Evolutionary conservation across 2,329 filamentous ascomycete species (phyloP).

Genomic region (Colletotrichum acutatum): DNA sequence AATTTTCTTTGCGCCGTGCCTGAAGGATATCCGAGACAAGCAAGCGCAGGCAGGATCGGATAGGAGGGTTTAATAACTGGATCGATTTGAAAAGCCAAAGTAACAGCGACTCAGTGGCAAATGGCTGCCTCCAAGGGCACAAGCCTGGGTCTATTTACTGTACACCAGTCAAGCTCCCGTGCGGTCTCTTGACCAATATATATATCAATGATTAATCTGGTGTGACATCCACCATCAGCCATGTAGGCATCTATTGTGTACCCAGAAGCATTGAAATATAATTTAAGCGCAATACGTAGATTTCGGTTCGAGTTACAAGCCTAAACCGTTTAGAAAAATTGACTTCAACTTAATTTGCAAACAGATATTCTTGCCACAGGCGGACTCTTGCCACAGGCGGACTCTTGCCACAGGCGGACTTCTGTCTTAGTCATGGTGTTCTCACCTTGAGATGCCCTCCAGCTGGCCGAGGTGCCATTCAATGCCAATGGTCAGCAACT

Average conservation of each 20-base stretch:
- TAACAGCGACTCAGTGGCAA: neutral
- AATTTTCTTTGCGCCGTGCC: slow-evolving; percentile 57
- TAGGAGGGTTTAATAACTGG: slow-evolving; percentile 37
- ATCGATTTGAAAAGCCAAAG: neutral
- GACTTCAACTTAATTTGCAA: neutral
- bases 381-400: too few relatives aligned
- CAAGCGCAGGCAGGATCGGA: slow-evolving; percentile 41
- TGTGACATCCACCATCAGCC: neutral
- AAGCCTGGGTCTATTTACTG: too few relatives aligned
- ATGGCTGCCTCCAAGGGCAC: too few relatives aligned
- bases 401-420: neutral
- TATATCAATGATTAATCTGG: neutral
- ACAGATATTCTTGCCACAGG: too few relatives aligned
- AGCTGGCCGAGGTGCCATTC: neutral
- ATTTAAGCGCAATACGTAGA: too few relatives aligned
- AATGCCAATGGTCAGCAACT: slow-evolving; percentile 1
- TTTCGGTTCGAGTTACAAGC: neutral
- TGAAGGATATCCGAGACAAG: slow-evolving; percentile 51
- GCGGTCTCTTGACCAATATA: too few relatives aligned
- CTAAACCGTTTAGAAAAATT: neutral
- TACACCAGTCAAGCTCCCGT: neutral
- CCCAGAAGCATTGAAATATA: too few relatives aligned
- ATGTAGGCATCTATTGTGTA: neutral
- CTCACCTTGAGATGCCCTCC: neutral
- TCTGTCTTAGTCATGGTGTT: neutral